Evolutionary conservation across 108 stramenopile genomes (phyloP).

Genomic region (Thalassiosira profunda): DNA sequence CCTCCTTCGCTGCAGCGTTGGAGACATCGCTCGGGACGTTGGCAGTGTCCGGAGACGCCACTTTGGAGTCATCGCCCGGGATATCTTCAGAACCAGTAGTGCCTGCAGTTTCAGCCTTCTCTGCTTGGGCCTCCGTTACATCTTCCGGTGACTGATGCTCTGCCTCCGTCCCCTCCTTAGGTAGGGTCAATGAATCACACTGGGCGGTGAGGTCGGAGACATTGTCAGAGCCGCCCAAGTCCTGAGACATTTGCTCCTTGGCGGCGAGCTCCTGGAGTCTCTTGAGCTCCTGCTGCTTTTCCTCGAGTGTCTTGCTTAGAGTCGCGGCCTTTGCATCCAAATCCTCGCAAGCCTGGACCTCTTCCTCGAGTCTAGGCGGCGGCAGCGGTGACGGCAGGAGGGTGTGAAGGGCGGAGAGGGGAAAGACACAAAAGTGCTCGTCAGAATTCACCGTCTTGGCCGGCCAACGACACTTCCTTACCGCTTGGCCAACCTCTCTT

Average conservation of each 20-base stretch:
- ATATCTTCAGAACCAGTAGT: no score
- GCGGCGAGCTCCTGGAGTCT: constrained; percentile 1
- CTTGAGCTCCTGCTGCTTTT: not conserved
- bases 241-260: constrained; percentile 13
- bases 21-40: no score
- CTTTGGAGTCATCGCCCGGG: no score
- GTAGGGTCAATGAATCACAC: no score
- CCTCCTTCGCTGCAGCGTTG: no score
- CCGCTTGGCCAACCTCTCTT: constrained; percentile 16
- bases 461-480: not conserved
- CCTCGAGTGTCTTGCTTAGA: not conserved
- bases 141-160: no score
- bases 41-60: no score
- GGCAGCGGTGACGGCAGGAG: no score
- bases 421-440: no score
- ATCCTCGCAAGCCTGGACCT: not conserved
- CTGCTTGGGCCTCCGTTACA: no score
- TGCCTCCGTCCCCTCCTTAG: no score
- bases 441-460: not conserved
- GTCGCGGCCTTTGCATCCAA: constrained; percentile 1
- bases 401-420: not conserved
- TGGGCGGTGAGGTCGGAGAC: not conserved
- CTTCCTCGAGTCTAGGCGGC: constrained; percentile 39
- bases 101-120: no score
- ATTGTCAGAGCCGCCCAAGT: not conserved